These are phyloP conservation scores for Hypoxylon crocopeplum DNA, from an alignment of 495 filamentous ascomycete species.

Conservation along the genomic window DNA sequence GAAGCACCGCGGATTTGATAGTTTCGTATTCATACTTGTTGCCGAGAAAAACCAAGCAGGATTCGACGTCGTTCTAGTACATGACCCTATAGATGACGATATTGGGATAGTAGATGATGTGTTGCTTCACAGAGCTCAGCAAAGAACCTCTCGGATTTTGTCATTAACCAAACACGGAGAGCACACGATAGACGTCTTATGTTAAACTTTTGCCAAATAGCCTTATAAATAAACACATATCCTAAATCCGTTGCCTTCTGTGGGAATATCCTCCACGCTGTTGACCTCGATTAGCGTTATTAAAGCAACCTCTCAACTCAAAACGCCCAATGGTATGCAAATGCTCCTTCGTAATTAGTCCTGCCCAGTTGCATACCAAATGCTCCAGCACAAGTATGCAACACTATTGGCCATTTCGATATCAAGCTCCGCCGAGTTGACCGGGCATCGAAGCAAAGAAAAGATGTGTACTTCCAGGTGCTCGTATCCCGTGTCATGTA, in stretches of 20 bases:
- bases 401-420: background rate
- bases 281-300: conserved; percentile 1
- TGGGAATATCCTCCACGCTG: conserved; percentile 34
- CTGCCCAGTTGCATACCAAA: background rate
- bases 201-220: background rate
- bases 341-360: background rate
- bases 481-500: background rate
- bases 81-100: too few relatives aligned
- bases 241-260: conserved; percentile 10
- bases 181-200: too few relatives aligned
- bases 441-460: background rate
- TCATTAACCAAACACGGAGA: too few relatives aligned
- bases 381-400: background rate
- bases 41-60: too few relatives aligned
- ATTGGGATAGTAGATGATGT: background rate
- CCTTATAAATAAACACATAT: conserved; percentile 4
- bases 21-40: too few relatives aligned
- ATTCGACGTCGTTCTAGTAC: too few relatives aligned
- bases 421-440: background rate
- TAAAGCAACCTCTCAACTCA: background rate
- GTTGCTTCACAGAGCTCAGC: background rate
- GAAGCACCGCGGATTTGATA: too few relatives aligned
- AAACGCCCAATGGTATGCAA: conserved; percentile 30
- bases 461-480: background rate
- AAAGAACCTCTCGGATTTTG: too few relatives aligned